Conservation (phyloP, 352 stramenopile species). For the Globisporangium polare region DNA sequence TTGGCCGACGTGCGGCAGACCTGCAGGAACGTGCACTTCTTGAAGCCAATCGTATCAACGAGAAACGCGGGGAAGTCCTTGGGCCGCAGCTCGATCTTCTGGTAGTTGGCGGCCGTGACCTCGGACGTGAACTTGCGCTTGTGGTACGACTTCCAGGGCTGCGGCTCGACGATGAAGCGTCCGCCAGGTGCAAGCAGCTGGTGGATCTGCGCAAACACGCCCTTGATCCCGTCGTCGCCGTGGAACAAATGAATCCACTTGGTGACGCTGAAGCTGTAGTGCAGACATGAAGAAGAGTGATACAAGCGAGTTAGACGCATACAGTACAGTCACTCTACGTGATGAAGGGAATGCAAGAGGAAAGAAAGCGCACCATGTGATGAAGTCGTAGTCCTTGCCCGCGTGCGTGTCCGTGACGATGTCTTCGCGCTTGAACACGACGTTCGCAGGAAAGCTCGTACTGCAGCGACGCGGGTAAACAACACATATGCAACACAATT, state of each 20-base stretch:
- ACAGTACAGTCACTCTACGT: not conserved
- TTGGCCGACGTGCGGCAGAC: constrained; percentile 75
- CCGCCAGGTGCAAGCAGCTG: constrained; percentile 60
- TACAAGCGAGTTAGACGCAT: not conserved
- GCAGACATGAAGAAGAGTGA: not conserved
- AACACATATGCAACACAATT: too few species aligned
- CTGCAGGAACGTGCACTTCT: constrained; percentile 63
- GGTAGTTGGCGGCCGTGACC: constrained; percentile 63
- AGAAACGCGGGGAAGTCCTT: constrained; percentile 72
- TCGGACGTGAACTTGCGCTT: constrained; percentile 86
- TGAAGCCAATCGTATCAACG: constrained; percentile 54
- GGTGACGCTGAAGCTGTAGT: constrained; percentile 76
- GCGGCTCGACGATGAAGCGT: constrained; percentile 77
- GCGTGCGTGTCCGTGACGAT: constrained; percentile 51
- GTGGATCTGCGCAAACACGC: constrained; percentile 67
- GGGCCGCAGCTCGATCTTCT: constrained; percentile 62
- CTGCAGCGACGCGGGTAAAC: constrained; percentile 25
- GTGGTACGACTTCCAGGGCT: constrained; percentile 87
- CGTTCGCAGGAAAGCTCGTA: constrained; percentile 66
- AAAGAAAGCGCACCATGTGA: constrained; percentile 74
- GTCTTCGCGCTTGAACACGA: constrained; percentile 83
- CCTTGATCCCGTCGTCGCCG: constrained; percentile 79
- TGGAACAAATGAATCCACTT: constrained; percentile 92
- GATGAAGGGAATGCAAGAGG: not conserved
- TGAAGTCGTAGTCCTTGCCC: constrained; percentile 71